These are phyloP conservation scores for Erysimum cheiranthoides DNA, from an alignment of 345 rosid species.

Conservation along the genomic window DNA sequence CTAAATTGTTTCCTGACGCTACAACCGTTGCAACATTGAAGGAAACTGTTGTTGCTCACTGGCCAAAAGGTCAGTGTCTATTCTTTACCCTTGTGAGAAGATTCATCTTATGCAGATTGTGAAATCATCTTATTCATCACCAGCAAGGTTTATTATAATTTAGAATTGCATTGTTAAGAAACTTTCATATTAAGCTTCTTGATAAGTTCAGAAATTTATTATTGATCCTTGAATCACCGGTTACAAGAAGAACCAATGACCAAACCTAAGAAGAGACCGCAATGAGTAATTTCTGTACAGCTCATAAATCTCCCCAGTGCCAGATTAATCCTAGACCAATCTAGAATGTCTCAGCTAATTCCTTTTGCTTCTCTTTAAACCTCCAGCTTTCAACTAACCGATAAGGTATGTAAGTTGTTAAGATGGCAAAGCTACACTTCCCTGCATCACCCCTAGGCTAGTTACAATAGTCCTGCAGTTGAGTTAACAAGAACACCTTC, in stretches of 20 bases:
- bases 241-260: background rate
- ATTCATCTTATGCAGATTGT: background rate
- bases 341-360: background rate
- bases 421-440: background rate
- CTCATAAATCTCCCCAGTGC: background rate
- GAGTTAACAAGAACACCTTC: background rate
- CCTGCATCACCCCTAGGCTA: background rate
- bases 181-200: background rate
- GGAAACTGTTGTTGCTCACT: slow-evolving; percentile 82
- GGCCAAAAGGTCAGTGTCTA: slow-evolving; percentile 79
- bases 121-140: no score
- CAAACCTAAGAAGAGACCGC: background rate
- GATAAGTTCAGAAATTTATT: background rate
- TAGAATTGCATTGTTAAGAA: slow-evolving; percentile 10
- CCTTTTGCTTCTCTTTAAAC: background rate
- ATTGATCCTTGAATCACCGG: background rate
- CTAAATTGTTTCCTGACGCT: slow-evolving; percentile 75
- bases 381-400: background rate
- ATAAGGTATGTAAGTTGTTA: background rate
- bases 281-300: background rate
- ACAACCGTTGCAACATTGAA: slow-evolving; percentile 86
- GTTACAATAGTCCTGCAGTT: background rate
- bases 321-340: background rate
- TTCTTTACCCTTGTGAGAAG: slow-evolving; percentile 5
- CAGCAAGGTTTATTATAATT: background rate